Evolutionary conservation across 306 rosid species (phyloP).

Genomic region (Rubus parviflorus): DNA sequence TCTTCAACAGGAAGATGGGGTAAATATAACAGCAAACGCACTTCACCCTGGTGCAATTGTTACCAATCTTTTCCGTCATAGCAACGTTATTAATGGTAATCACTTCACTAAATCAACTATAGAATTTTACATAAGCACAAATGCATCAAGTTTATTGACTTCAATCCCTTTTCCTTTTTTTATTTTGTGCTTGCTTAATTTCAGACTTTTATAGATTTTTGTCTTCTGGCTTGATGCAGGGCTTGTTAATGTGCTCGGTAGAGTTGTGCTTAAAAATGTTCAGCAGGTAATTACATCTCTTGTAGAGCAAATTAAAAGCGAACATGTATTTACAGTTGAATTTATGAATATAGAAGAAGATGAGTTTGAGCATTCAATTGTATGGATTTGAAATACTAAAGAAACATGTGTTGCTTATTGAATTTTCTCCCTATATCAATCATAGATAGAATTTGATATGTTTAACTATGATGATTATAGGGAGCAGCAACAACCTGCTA

Average conservation of each 20-base stretch:
- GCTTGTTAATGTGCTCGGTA: conserved; percentile 38
- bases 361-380: neutral
- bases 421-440: neutral
- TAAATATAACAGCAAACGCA: conserved; percentile 70
- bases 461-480: conserved; percentile 35
- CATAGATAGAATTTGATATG: neutral
- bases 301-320: neutral
- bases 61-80: conserved; percentile 71
- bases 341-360: neutral
- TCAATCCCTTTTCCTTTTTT: neutral
- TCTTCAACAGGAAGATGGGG: conserved; percentile 67
- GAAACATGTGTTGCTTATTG: neutral
- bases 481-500: conserved; percentile 93
- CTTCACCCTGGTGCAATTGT: conserved; percentile 79
- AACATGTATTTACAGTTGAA: neutral
- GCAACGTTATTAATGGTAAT: conserved; percentile 38
- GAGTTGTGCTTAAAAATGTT: conserved; percentile 52
- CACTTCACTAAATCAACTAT: neutral
- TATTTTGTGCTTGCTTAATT: neutral
- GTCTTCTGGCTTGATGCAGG: conserved; percentile 45
- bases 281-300: conserved; percentile 50
- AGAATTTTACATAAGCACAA: neutral
- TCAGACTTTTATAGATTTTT: neutral
- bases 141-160: neutral
- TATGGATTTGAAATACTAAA: neutral